Base-by-base conservation (phyloP, 306 rosid species). In the Lathyrus oleraceus region DNA sequence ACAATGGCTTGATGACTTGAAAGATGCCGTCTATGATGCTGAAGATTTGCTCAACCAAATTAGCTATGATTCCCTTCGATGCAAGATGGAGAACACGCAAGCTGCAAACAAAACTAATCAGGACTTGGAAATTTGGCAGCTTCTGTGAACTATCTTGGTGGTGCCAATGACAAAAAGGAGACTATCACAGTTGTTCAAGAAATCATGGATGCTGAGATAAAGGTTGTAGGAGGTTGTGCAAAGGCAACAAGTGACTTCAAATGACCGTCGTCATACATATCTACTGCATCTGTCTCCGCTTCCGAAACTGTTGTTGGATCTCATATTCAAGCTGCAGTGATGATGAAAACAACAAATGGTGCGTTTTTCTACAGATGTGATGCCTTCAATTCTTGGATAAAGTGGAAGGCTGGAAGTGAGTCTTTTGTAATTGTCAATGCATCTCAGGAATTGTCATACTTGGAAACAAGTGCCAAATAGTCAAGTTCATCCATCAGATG, bases 191-290 rank as follows among this genome's bases (percentile, higher is more conserved):
- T 84, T 70, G 69, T 32, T 57, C 97, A 90, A 79, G 97, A 90
- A 83, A 78, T 88, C 73, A 58, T 78, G 85, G 98, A 87, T 83
- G 82, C 78, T 71, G 85, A 87, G 79, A 88, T 87, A 51, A 83
- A 78, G 81, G 98, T 86, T 76, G 38, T 74, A 21, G 98, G 98
- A 92, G 98, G 98, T 70, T 93, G 98, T 78, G 97, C 90, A 53
- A 79, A 88, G 74, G 70, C 85, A 68, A 80, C 81, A 36, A 87
- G 79, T 65, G 97, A 90, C 79, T 88, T 84, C 81, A 88, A 82
- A 78, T 93, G 98, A 97, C 73, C 87, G 70, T 87, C 98, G 67
- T 87, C 96, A 36, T 90, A 93, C 81, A 45, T 72, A 70, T 72
- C 83, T 68, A 86, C 60, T n/a, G n/a, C n/a, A n/a, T n/a, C n/a